A percentile compares a stretch with the other conserved stretches of the same genome.
phyloP scores from a whole-genome alignment of 108 stramenopile species.

The Pseudonitzschia multiseries region DNA sequence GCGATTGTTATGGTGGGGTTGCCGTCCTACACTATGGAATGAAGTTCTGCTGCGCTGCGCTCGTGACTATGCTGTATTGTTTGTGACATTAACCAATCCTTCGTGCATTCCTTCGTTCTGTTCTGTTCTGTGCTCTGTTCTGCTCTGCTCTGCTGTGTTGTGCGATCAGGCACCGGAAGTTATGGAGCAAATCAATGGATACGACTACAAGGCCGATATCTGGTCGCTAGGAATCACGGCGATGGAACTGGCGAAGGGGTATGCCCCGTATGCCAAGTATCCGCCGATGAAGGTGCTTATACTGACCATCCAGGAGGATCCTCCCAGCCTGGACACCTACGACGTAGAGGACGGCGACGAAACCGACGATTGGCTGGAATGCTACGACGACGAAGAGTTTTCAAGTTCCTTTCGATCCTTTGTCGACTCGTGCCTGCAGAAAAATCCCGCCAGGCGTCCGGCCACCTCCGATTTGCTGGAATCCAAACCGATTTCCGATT shows the following conservation, averaged over 20 bases:
- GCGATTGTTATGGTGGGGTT: not conserved
- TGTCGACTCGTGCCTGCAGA: constrained; percentile 73
- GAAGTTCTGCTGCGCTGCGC: too few species aligned
- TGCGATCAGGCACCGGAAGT: constrained; percentile 80
- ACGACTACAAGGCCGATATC: constrained; percentile 97
- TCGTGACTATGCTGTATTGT: too few species aligned
- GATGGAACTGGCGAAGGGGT: constrained; percentile 97
- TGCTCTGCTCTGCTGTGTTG: too few species aligned
- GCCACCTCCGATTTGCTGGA: constrained; percentile 66
- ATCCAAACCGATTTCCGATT: constrained; percentile 36
- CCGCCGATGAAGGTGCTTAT: constrained; percentile 97
- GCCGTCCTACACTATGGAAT: too few species aligned
- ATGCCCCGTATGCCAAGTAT: constrained; percentile 95
- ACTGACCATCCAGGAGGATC: constrained; percentile 94
- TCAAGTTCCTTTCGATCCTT: constrained; percentile 67
- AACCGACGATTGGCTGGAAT: constrained; percentile 40
- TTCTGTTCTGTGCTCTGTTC: not conserved
- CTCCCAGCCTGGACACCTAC: constrained; percentile 88
- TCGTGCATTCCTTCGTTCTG: not conserved
- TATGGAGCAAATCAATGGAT: constrained; percentile 97
- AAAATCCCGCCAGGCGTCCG: constrained; percentile 78
- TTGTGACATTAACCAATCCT: too few species aligned
- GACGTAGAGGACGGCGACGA: constrained; percentile 76
- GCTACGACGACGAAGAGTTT: constrained; percentile 43
- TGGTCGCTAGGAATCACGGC: constrained; percentile 99